Evolutionary conservation across 1,139 yeast genomes (phyloP).

Genomic region (Pichia cactophila): DNA sequence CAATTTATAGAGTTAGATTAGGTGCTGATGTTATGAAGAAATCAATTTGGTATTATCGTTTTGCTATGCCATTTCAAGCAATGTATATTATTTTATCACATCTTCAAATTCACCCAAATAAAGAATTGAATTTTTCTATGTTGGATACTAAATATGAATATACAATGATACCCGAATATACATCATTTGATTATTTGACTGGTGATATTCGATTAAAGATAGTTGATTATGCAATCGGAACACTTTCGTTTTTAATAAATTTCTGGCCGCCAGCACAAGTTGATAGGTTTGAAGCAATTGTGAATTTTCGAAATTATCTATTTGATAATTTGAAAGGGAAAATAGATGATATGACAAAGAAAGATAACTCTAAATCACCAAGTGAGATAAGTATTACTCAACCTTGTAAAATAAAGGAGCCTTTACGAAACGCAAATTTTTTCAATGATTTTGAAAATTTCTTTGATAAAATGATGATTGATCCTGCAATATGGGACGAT

Average conservation of each 20-base stretch:
- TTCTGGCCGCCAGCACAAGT: conserved; percentile 16
- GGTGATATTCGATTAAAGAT: conserved; percentile 15
- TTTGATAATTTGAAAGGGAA: background rate
- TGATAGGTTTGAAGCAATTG: conserved; percentile 15
- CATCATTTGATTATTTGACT: conserved; percentile 8
- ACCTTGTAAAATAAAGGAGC: background rate
- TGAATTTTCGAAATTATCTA: conserved; percentile 13
- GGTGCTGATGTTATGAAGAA: conserved; percentile 10
- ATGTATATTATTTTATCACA: conserved; percentile 19
- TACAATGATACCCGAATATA: conserved; percentile 10
- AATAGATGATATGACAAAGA: background rate
- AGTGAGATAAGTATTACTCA: too few species aligned
- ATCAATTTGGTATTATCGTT: conserved; percentile 19
- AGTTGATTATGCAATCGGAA: conserved; percentile 10
- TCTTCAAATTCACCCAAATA: conserved; percentile 13
- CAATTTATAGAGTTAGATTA: conserved; percentile 15
- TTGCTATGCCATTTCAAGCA: conserved; percentile 21
- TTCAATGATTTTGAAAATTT: background rate
- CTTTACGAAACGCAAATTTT: background rate
- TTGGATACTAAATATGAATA: conserved; percentile 10
- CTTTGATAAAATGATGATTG: background rate
- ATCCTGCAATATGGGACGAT: background rate
- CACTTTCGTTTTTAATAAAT: conserved; percentile 4
- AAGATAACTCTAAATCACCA: too few species aligned
- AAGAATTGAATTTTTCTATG: conserved; percentile 11